Evolutionary conservation across 495 filamentous ascomycete genomes (phyloP).

Genomic region (Xylaria flabelliformis): DNA sequence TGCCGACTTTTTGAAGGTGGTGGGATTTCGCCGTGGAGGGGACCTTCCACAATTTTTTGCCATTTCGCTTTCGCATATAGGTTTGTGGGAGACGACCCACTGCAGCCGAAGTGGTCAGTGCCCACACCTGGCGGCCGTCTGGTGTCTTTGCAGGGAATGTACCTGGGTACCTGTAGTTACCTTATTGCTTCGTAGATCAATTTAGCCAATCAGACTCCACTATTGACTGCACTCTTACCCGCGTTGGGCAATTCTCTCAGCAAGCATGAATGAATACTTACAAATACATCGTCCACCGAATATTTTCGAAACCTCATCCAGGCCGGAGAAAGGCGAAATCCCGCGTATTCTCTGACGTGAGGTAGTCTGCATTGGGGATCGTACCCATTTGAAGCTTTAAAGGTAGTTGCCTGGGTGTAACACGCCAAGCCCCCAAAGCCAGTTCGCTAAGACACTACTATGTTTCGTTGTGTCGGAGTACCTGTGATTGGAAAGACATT

Average conservation of each 20-base stretch:
- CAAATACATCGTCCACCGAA: neutral
- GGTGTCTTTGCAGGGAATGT: neutral
- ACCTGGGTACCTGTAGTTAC: neutral
- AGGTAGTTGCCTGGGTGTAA: neutral
- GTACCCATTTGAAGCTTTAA: neutral
- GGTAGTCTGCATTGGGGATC: neutral
- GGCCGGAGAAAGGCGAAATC: neutral
- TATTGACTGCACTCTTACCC: neutral
- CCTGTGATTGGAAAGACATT: neutral
- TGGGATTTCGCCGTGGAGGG: conserved; percentile 36
- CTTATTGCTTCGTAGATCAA: neutral
- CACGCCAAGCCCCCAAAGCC: neutral
- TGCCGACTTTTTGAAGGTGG: conserved; percentile 31
- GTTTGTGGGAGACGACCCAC: conserved; percentile 40
- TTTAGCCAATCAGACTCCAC: conserved; percentile 1
- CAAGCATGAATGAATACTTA: neutral
- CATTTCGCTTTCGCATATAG: conserved; percentile 35
- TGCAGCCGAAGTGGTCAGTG: conserved; percentile 41
- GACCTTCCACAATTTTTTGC: conserved; percentile 37
- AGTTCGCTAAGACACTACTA: neutral
- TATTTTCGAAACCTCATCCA: neutral
- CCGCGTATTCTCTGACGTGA: neutral
- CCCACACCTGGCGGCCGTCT: neutral
- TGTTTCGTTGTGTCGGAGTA: neutral
- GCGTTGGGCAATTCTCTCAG: neutral